phyloP scores from a whole-genome alignment of 1,139 yeast species.

The Yamadazyma sp. region DNA sequence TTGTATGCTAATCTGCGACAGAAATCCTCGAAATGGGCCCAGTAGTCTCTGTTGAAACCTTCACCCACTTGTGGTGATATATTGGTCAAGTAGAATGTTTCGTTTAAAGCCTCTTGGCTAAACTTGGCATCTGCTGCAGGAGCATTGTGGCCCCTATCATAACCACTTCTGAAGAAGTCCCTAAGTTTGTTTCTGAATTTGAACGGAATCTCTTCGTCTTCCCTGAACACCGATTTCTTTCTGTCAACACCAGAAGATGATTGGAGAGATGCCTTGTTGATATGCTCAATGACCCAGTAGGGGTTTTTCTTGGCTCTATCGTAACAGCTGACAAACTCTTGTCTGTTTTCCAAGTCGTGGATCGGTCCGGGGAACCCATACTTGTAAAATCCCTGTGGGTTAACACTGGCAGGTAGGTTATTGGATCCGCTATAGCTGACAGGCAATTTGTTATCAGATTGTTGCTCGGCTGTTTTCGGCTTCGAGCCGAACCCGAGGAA shows the following conservation, averaged over 20 bases:
- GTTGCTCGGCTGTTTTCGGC: constrained; percentile 14
- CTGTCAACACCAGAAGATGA: constrained; percentile 62
- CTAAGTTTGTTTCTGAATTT: constrained; percentile 72
- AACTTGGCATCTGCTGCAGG: constrained; percentile 98
- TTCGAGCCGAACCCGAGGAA: constrained; percentile 37
- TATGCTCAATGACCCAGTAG: constrained; percentile 85
- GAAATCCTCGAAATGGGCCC: constrained; percentile 97
- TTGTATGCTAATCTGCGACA: constrained; percentile 69
- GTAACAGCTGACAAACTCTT: constrained; percentile 81
- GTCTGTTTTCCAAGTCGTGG: constrained; percentile 73
- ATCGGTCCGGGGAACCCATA: constrained; percentile 96
- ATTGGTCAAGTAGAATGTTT: constrained; percentile 84
- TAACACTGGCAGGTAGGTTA: constrained; percentile 33
- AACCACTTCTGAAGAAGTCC: constrained; percentile 93
- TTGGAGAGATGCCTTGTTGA: constrained; percentile 70
- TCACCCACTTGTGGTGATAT: constrained; percentile 98
- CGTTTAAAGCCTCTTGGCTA: constrained; percentile 89
- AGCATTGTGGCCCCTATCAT: constrained; percentile 95
- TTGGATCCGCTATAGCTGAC: constrained; percentile 19
- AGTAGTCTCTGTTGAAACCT: constrained; percentile 92
- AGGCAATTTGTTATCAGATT: constrained; percentile 17
- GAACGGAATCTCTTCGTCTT: constrained; percentile 82
- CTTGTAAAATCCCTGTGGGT: constrained; percentile 76
- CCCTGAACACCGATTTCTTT: constrained; percentile 76
- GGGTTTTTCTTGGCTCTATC: constrained; percentile 88